Percentiles rank a stretch among this genome's conserved stretches.
Evolutionary conservation across 371 early-diverging fungal species (phyloP).

Genomic region (Mucor sp.): DNA sequence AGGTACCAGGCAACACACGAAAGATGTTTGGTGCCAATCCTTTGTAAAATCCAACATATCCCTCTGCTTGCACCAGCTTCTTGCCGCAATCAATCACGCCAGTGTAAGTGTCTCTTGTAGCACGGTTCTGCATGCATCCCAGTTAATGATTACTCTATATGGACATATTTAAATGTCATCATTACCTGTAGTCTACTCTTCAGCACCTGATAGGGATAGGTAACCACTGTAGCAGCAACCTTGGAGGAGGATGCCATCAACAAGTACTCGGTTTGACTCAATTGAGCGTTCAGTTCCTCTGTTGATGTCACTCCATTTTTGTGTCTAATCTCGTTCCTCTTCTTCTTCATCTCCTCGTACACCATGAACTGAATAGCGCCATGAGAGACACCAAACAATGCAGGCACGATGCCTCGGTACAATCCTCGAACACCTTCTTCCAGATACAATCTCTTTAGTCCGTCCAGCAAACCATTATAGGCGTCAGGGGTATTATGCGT

Average conservation of each 20-base stretch:
- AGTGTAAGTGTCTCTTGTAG: conserved; percentile 53
- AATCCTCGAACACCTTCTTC: conserved; percentile 85
- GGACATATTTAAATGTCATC: not conserved
- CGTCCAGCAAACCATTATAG: conserved; percentile 78
- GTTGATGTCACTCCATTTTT: conserved; percentile 22
- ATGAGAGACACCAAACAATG: conserved; percentile 89
- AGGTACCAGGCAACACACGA: conserved; percentile 93
- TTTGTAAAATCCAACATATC: conserved; percentile 91
- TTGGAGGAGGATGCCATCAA: conserved; percentile 89
- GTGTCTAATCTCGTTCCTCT: conserved; percentile 51
- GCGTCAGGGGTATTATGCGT: conserved; percentile 63
- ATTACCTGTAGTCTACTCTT: conserved; percentile 82
- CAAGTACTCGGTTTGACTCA: conserved; percentile 75
- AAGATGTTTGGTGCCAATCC: conserved; percentile 89
- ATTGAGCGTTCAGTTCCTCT: conserved; percentile 43
- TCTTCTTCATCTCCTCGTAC: conserved; percentile 92
- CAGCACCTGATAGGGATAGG: conserved; percentile 96
- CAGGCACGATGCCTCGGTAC: conserved; percentile 89
- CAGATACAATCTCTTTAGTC: conserved; percentile 59
- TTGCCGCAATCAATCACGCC: conserved; percentile 74
- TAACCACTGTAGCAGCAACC: conserved; percentile 81
- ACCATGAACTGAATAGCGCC: conserved; percentile 97
- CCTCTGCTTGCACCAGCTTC: conserved; percentile 76
- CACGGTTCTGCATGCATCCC: conserved; percentile 28
- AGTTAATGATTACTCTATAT: not conserved